Evolutionary conservation across 441 rosid species (phyloP).

Genomic region (Iberis amara): DNA sequence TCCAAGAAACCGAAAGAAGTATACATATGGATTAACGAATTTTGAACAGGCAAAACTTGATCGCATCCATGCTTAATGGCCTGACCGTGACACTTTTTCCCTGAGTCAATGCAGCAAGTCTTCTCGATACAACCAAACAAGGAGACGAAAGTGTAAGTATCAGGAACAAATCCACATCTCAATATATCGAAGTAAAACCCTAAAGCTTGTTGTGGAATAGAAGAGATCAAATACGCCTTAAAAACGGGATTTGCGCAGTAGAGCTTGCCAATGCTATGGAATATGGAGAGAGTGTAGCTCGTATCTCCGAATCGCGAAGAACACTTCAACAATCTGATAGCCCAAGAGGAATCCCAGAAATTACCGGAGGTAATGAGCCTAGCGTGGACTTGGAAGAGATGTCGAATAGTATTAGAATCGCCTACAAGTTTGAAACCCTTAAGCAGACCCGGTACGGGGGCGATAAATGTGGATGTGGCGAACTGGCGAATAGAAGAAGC

Average conservation of each 20-base stretch:
- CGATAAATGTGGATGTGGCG: slow-evolving; percentile 30
- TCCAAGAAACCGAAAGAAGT: slow-evolving; percentile 36
- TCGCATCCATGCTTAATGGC: slow-evolving; percentile 50
- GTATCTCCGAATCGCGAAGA: slow-evolving; percentile 43
- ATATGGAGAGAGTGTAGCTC: slow-evolving; percentile 38
- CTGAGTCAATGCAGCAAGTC: slow-evolving; percentile 36
- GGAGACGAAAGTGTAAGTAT: slow-evolving; percentile 52
- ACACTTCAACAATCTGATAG: slow-evolving; percentile 41
- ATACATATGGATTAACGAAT: slow-evolving; percentile 50
- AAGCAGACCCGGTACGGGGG: slow-evolving; percentile 26
- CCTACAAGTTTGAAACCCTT: slow-evolving; percentile 34
- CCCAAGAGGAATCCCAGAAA: slow-evolving; percentile 41
- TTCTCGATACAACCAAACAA: slow-evolving; percentile 44
- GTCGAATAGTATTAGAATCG: slow-evolving; percentile 27
- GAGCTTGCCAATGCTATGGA: slow-evolving; percentile 39
- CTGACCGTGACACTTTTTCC: slow-evolving; percentile 52
- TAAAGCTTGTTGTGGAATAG: slow-evolving; percentile 36
- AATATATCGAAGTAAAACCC: slow-evolving; percentile 44
- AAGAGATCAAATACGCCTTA: slow-evolving; percentile 43
- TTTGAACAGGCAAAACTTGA: slow-evolving; percentile 43
- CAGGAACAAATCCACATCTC: slow-evolving; percentile 47
- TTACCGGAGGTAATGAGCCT: slow-evolving; percentile 51
- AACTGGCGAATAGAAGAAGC: slow-evolving; percentile 41
- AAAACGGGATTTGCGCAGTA: slow-evolving; percentile 46
- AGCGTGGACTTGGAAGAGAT: slow-evolving; percentile 58